Evolutionary conservation across 2,329 filamentous ascomycete genomes (phyloP), one percentile per base, ranked within the genome.

Genomic region (Claviceps sp.): DNA sequence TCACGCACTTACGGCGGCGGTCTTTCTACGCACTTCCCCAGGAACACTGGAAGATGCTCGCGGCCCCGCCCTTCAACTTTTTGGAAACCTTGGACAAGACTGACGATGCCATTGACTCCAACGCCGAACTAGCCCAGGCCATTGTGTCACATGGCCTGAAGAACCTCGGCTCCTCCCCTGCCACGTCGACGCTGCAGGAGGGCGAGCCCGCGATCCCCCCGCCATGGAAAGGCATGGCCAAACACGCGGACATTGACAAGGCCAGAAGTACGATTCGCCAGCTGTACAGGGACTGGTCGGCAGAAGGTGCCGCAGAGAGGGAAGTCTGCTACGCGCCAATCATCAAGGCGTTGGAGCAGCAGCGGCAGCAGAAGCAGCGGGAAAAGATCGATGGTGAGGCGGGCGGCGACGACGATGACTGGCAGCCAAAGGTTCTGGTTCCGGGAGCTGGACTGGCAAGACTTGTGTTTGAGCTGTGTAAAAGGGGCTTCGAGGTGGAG

Each of bases 211-310:
- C 61, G 24, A 72, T 83, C 59, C 78, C 79, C 30, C 70, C 74
- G 13, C 75, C 82, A 45, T 90, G 89, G 84, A 75, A 79, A 20
- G 82, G 80, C 4, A 74, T 79, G 36, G 85, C 89, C 14, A 90
- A 83, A 44, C 70, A 81, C 26, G 73, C 73, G 22, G 91, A 97
- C 62, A 73, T 94, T 50, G 89, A 95, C 64, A 98, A 97, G 68
- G 90, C 91, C 2, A 80, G 89, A 56, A 95, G 89, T 61, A 97
- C 90, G 1, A 76, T 98, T 49, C 82, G 91, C 11, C 93, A 98
- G 63, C 87, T 97, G 65, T 97, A 90, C 67, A 83, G 93, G 16
- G 93, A 98, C 66, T 98, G 94, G 93, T 89, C 87, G 24, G 77
- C 73, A 1, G 89, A 87, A 61, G 93, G 91, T 0, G 72, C 71